A percentile compares a stretch with the other conserved stretches of the same genome.
These are phyloP conservation scores for Thielaviopsis euricoi DNA, from an alignment of 2,329 filamentous ascomycete species.

Conservation along the genomic window DNA sequence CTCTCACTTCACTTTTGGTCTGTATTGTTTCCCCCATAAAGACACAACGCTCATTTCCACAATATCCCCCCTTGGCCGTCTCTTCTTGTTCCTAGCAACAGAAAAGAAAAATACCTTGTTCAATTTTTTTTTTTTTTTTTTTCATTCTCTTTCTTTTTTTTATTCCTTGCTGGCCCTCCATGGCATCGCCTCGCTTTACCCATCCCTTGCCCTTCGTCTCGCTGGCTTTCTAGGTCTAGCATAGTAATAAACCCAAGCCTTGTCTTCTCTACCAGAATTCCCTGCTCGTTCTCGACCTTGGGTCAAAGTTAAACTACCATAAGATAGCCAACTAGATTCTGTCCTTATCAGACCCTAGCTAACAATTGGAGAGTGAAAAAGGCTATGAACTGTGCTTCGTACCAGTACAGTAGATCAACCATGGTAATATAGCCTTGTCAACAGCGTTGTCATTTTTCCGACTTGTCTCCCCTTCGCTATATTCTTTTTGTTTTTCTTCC, in stretches of 20 bases:
- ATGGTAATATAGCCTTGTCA: background rate
- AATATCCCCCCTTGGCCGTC: background rate
- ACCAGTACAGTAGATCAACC: background rate
- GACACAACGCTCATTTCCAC: background rate
- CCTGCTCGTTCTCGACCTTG: background rate
- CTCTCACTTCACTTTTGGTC: too few species aligned
- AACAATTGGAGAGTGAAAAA: background rate
- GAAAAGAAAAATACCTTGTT: background rate
- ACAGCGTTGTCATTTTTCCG: background rate
- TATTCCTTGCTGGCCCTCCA: background rate
- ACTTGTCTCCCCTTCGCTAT: background rate
- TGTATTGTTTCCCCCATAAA: too few species aligned
- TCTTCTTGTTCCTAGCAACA: background rate
- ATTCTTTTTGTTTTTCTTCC: background rate
- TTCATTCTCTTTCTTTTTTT: background rate
- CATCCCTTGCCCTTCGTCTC: background rate
- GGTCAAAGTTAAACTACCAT: background rate
- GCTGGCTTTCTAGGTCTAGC: background rate
- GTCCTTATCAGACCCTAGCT: background rate
- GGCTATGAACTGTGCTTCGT: background rate
- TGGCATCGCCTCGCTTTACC: background rate
- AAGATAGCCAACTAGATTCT: background rate
- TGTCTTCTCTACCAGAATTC: background rate
- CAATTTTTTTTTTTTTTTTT: background rate
- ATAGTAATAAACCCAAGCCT: too few species aligned